These are phyloP conservation scores for Penicillium brevicompactum DNA, from an alignment of 2,329 filamentous ascomycete species.

Conservation along the genomic window DNA sequence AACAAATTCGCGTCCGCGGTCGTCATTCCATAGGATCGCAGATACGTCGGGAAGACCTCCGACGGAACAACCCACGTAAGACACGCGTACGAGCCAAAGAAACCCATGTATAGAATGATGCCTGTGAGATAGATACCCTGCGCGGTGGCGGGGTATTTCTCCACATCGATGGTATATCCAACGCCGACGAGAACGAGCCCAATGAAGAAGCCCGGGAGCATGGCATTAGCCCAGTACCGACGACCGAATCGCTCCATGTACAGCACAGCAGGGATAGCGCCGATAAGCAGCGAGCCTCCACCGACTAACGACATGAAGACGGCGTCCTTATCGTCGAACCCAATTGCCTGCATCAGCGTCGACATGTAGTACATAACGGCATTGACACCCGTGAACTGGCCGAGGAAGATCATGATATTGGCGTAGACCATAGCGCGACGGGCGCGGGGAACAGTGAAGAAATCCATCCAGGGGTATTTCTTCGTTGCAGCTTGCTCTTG, in stretches of 20 bases:
- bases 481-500: constrained; percentile 55
- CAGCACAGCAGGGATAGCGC: constrained; percentile 68
- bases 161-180: constrained; percentile 59
- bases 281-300: constrained; percentile 66
- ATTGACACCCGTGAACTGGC: constrained; percentile 71
- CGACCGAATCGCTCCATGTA: constrained; percentile 73
- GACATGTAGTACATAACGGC: constrained; percentile 74
- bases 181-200: constrained; percentile 68
- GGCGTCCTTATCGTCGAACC: constrained; percentile 60
- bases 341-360: constrained; percentile 67
- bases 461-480: constrained; percentile 71
- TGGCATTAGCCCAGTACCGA: constrained; percentile 73
- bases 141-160: constrained; percentile 50
- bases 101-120: constrained; percentile 62
- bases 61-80: constrained; percentile 68
- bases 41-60: constrained; percentile 72
- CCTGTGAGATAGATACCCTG: constrained; percentile 68
- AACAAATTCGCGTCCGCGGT: constrained; percentile 69
- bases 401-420: constrained; percentile 70
- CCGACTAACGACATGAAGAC: constrained; percentile 76
- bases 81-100: constrained; percentile 68
- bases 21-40: constrained; percentile 73
- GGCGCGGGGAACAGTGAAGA: constrained; percentile 70
- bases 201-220: constrained; percentile 72
- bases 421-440: constrained; percentile 67